Conservation (phyloP, 2,329 filamentous ascomycete species). For the Samsoniella hepiali region DNA sequence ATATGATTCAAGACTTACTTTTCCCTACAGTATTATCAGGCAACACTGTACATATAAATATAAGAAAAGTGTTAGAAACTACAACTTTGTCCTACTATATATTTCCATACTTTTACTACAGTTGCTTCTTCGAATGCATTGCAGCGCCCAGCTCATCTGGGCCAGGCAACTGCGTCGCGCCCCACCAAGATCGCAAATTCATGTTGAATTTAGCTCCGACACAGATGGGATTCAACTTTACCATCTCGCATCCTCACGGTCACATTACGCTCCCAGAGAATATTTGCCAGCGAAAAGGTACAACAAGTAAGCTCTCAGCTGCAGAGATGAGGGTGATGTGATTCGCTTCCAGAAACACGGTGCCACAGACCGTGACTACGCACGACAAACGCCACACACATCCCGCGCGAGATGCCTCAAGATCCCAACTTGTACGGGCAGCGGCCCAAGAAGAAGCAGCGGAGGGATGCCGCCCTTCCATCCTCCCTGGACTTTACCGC, state of each 20-base stretch:
- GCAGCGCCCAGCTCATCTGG: too few relatives aligned
- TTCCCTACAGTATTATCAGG: too few relatives aligned
- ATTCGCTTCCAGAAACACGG: not conserved
- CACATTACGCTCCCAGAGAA: not conserved
- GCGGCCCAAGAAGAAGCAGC: conserved; percentile 64
- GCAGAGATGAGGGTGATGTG: conserved; percentile 3
- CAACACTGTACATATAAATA: too few relatives aligned
- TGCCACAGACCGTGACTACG: not conserved
- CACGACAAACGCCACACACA: not conserved
- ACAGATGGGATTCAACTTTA: not conserved
- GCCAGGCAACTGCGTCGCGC: too few relatives aligned
- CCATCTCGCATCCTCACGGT: not conserved
- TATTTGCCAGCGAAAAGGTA: not conserved
- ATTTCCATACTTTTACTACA: too few relatives aligned
- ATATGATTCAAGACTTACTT: too few relatives aligned
- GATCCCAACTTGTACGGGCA: conserved; percentile 76
- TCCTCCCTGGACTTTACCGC: conserved; percentile 82
- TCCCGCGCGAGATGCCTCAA: conserved; percentile 41
- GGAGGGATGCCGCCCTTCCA: conserved; percentile 67
- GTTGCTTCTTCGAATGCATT: too few relatives aligned
- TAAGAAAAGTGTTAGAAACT: too few relatives aligned
- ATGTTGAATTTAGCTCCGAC: too few relatives aligned
- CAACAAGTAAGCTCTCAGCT: not conserved
- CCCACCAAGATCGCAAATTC: too few relatives aligned
- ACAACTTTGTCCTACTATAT: too few relatives aligned